Base-by-base conservation (phyloP, 352 stramenopile species). In the Phytopythium delawarense region DNA sequence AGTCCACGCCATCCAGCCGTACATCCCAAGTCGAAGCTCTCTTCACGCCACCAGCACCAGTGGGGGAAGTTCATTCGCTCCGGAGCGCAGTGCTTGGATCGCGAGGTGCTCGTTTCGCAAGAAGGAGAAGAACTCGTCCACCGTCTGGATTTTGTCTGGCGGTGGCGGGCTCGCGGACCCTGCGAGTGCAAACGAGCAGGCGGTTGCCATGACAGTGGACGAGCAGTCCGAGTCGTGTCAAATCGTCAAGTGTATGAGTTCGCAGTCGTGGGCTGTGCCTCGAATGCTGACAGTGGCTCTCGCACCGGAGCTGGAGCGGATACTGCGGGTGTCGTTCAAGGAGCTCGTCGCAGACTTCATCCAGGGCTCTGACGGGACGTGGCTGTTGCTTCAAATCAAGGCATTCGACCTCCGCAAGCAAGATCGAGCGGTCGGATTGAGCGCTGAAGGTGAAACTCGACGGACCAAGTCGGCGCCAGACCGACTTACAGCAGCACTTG, bases 331-430 rank as follows among this genome's bases (percentile, higher is more conserved):
- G 23, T 71, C 72, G 13, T 75, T 92, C 23, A 69, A 48, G 7
- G 74, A 87, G 57, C 35, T 91, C 3, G 79, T 78, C 11, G 45
- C 87, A 21, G 84, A 91, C 66, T 62, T 91, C 28, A 44, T 85
- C 0, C 79, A 93, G 61, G 77, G 86, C 44, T 46, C 32, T 2
- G 57, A 70, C 50, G 81, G 84, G 5, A 40, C 50, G 28, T 91
- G 82, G 82, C 88, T 81, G 80, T 46, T 89, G 11, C 60, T 91
- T 9, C 82, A 93, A 57, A 68, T 93, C 9, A 89, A 93, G 55
- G 76, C 80, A 2, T 89, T 93, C 40, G 71, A 79, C 15, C 42
- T 70, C 15, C 58, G 61, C 49, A 64, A 65, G 51, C 65, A 65
- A 32, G 50, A 28, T 21, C 59, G 57, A 6, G 53, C 60, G 44